Evolutionary conservation across 345 rosid species (phyloP), one percentile per base, ranked within the genome.

Genomic region (Eucalyptus albens): DNA sequence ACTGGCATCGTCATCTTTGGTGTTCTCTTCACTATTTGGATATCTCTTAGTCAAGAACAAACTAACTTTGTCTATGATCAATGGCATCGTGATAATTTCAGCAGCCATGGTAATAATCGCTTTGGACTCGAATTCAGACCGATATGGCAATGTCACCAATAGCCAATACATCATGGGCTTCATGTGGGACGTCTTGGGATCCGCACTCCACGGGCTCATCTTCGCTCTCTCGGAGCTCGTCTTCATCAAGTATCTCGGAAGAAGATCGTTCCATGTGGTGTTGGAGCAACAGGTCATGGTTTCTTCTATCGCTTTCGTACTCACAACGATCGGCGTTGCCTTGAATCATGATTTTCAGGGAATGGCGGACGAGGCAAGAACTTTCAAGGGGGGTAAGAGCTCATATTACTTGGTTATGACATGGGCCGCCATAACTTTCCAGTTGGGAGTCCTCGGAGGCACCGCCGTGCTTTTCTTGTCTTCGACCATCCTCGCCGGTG

Each of bases 211-310:
- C 56, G 97, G 99, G 15, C 95, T 97, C 51, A 95, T 96, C 65
- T 96, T 96, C n/a, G 99, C 98, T 2, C 95, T 96, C 45, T 96
- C 99, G 0, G 99, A 97, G 94, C 93, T 96, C 15, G 88, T 96
- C 33, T 97, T 97, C 55, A 89, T 96, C 7, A 96, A 95, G 92
- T 90, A 96, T 24, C 91, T 95, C 1, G 96, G 99, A 12, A 92
- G 97, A 87, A 94, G 95, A 92, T 97, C 96, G 49, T 97, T 96
- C 88, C 98, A 96, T 50, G 98, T 96, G 33, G 98, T 97, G 67
- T 83, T 97, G 91, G 99, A 96, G 93, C 98, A 97, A 89, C 99
- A 96, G 89, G 94, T 92, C 51, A 94, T 94, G 97, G 99, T 97
- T 87, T 96, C 99, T 1, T 89, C 96, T 4, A 88, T 93, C 15